Evolutionary conservation across 2,329 filamentous ascomycete genomes (phyloP), one percentile per base, ranked within the genome.

Genomic region (Fusarium mundagurra): DNA sequence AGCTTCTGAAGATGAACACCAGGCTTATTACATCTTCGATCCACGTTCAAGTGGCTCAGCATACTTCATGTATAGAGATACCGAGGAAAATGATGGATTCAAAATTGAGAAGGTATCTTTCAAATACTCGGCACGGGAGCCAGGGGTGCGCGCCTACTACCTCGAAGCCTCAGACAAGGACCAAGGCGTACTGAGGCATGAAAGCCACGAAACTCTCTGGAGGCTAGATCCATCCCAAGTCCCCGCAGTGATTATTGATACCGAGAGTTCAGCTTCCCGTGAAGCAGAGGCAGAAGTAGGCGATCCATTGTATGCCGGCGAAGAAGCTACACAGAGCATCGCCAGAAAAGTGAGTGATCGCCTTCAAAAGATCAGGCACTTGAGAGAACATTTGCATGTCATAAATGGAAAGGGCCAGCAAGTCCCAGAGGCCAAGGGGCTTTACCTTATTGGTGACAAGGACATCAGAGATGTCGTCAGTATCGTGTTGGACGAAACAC

Each of bases 401-500:
- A 68, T 71, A 29, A 66, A 75, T 22, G 67, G 57, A 2, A 45
- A 67, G 36, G 73, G 76, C 1, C 67, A 67, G 27, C 39, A 68
- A 34, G 53, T 74, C 12, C 44, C 67, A 8, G 66, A 62, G 16
- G 62, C 67, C 12, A 71, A 61, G 6, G 59, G 66, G 17, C 45
- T 78, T n/a, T 79, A 78, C 58, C 69, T 79, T 16, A 61, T 79
- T 17, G 53, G 67, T 7, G 69, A 76, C 38, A 61, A 68, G 34
- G 77, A 79, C 24, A 77, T 79, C 38, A 68, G 65, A n/a, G 71
- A 78, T 22, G 67, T 78, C 18, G 74, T 79, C 17, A 53, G 68
- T 14, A 72, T 74, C 50, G 74, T 75, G 22, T 18, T 78, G 44
- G 54, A 72, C 11, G 76, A 77, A 61, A 61, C 64, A 24, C 33